Percentiles rank a stretch among this genome's conserved stretches.
These are phyloP conservation scores for Xanthoconium stramineum DNA, from an alignment of 768 basidiomycete species.

Conservation along the genomic window DNA sequence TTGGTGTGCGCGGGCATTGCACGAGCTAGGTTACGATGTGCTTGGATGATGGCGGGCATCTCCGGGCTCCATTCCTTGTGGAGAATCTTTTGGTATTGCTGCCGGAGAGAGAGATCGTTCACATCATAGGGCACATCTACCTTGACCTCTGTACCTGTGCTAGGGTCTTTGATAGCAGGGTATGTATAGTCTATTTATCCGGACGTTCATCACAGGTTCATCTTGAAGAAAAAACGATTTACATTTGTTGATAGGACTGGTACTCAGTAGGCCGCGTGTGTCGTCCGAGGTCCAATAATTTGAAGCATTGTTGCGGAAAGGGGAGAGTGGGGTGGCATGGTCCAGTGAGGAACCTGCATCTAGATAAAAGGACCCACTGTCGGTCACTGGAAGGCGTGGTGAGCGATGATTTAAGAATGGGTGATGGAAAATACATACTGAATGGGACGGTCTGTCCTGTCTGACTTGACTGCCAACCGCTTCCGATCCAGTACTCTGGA, in stretches of 20 bases:
- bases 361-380: slow-evolving; percentile 1
- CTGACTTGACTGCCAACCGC: slow-evolving; percentile 7
- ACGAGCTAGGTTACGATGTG: neutral
- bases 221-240: neutral
- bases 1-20: neutral
- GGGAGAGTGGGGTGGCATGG: neutral
- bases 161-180: slow-evolving; percentile 13
- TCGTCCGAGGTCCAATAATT: slow-evolving; percentile 18
- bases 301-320: slow-evolving; percentile 8
- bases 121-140: slow-evolving; percentile 14
- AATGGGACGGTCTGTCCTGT: slow-evolving; percentile 3
- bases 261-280: neutral
- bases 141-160: slow-evolving; percentile 1
- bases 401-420: neutral
- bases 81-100: slow-evolving; percentile 6
- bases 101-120: neutral
- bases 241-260: slow-evolving; percentile 4
- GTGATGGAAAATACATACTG: neutral
- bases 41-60: neutral
- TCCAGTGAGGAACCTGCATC: neutral
- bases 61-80: slow-evolving; percentile 2
- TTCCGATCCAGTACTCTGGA: slow-evolving; percentile 13
- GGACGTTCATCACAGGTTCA: neutral
- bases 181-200: slow-evolving; percentile 18
- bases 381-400: neutral